Evolutionary conservation across 2,329 filamentous ascomycete species (phyloP), one percentile per base, ranked within the genome.

Genomic region (Ophiostoma piceae): DNA sequence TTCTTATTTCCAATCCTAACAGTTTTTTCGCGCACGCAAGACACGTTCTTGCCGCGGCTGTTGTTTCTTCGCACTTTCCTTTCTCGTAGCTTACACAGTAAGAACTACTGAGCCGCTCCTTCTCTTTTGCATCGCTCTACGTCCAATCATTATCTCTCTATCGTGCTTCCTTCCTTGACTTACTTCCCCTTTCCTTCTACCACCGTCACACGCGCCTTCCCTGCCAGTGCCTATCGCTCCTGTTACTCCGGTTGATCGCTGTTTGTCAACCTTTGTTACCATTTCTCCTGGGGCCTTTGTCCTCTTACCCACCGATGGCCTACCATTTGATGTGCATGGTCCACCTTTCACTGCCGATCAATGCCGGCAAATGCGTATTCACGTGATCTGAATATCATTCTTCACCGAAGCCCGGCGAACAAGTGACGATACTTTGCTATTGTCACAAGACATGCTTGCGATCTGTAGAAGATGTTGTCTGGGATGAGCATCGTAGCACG

Each of bases 151-250:
- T 29, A 14, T 57, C 29, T 5, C 14, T 60, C 22, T 57, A 41
- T 70, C 39, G 19, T 29, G 65, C 32, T 54, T 70, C 43, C 39
- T 60, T 16, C 26, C 43, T 51, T n/a, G 16, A n/a, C 39, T 51
- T 19, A 29, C 16, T 26, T 26, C 51, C 16, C n/a, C 22, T 26
- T 22, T 26, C n/a, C 4, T 16, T 26, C 11, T 8, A 0, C 7
- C 22, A 57, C n/a, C 51, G 11, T 2, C 51, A 4, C 11, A 57
- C 51, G n/a, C n/a, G 51, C n/a, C 22, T 57, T 57, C 51, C 51
- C 22, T 41, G 16, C 51, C 51, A 57, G 22, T 57, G 51, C 51
- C 51, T 57, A 57, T 47, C 43, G 43, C 51, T 29, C n/a, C n/a
- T 22, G n/a, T 3, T 54, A 26, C 7, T 57, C 51, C 51, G 51